These are phyloP conservation scores for Aspergillus pseudotamarii DNA, from an alignment of 2,329 filamentous ascomycete genomes.

Conservation along the genomic window DNA sequence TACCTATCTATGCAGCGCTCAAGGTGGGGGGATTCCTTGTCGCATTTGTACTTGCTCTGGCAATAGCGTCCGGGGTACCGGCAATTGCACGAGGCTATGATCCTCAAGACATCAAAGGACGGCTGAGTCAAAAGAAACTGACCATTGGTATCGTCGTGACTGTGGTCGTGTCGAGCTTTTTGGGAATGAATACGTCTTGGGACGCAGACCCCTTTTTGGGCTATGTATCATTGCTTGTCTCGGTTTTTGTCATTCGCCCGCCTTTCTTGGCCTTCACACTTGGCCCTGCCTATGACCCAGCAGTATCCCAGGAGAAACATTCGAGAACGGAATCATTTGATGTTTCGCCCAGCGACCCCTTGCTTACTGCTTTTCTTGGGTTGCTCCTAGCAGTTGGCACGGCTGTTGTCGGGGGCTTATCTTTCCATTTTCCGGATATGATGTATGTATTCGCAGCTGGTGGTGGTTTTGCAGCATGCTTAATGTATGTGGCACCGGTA, in stretches of 20 bases:
- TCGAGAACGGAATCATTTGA: slow-evolving; percentile 11
- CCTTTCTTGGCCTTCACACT: slow-evolving; percentile 38
- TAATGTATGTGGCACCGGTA: slow-evolving; percentile 28
- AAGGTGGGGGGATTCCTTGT: slow-evolving; percentile 58
- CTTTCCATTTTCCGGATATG: slow-evolving; percentile 26
- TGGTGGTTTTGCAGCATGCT: slow-evolving; percentile 29
- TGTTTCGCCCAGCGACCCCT: slow-evolving; percentile 27
- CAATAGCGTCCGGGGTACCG: slow-evolving; percentile 49
- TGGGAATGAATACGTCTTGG: slow-evolving; percentile 35
- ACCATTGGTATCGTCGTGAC: slow-evolving; percentile 29
- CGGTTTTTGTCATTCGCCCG: slow-evolving; percentile 53
- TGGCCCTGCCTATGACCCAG: slow-evolving; percentile 11
- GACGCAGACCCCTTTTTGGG: slow-evolving; percentile 47
- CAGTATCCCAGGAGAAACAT: slow-evolving; percentile 21
- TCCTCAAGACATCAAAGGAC: slow-evolving; percentile 19
- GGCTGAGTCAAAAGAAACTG: slow-evolving; percentile 31
- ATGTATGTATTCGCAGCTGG: slow-evolving; percentile 27
- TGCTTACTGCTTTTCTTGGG: slow-evolving; percentile 33
- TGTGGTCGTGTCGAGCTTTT: slow-evolving; percentile 28
- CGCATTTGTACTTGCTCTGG: slow-evolving; percentile 54
- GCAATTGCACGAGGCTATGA: slow-evolving; percentile 21
- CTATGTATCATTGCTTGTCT: slow-evolving; percentile 50
- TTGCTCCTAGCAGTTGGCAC: slow-evolving; percentile 27
- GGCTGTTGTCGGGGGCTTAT: slow-evolving; percentile 23
- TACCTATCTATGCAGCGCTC: slow-evolving; percentile 61